Conservation (phyloP, 495 filamentous ascomycete genomes). For the Haplographium delicatum region DNA sequence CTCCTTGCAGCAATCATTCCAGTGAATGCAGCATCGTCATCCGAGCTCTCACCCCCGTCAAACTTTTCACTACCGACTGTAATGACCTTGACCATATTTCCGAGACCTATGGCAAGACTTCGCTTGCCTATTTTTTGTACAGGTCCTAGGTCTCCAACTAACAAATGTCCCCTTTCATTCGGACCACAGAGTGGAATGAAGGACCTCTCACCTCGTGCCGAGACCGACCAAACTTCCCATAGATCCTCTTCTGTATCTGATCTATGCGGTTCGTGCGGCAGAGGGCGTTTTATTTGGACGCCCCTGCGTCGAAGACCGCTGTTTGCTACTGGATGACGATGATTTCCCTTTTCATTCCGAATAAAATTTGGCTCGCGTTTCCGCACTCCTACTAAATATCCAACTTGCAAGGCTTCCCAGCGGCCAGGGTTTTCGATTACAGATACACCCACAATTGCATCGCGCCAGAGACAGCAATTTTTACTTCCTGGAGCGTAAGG, state of each 20-base stretch:
- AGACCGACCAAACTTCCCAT: conserved; percentile 66
- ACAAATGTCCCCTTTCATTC: conserved; percentile 38
- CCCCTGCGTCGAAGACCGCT: conserved; percentile 16
- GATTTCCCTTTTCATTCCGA: neutral
- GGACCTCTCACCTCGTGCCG: conserved; percentile 33
- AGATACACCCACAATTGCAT: conserved; percentile 31
- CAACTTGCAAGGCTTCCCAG: conserved; percentile 43
- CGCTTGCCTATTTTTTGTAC: conserved; percentile 50
- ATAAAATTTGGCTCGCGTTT: conserved; percentile 20
- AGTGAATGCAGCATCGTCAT: conserved; percentile 13
- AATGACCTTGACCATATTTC: conserved; percentile 62
- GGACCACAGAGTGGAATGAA: conserved; percentile 27
- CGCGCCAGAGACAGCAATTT: conserved; percentile 37
- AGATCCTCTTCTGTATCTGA: conserved; percentile 27
- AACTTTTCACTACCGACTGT: conserved; percentile 57
- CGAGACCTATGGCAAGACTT: conserved; percentile 60
- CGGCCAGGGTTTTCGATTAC: conserved; percentile 41
- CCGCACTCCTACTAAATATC: conserved; percentile 44
- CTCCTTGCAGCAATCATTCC: conserved; percentile 15
- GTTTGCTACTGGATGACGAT: neutral
- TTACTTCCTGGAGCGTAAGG: conserved; percentile 19
- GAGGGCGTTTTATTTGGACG: neutral
- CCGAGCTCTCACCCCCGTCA: conserved; percentile 20
- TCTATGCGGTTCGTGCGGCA: neutral
- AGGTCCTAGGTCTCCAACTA: conserved; percentile 56